A percentile compares a stretch with the other conserved stretches of the same genome.
Conservation (phyloP, 345 rosid species). For the Arabidopsis arenosa region DNA sequence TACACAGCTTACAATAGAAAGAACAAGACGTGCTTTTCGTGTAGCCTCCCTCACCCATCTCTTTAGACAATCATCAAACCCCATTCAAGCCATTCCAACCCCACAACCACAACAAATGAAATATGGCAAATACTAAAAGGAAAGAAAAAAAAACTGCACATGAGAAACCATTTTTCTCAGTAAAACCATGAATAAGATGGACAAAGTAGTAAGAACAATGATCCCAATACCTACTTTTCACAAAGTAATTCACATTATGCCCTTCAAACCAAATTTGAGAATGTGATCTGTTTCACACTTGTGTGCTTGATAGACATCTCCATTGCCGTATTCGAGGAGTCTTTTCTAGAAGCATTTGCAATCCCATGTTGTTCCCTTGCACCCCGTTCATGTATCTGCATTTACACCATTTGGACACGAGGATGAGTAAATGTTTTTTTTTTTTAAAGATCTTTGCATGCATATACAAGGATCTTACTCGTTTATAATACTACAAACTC, state of each 20-base stretch:
- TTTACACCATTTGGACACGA: conserved; percentile 7
- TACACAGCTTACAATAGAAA: conserved; percentile 34
- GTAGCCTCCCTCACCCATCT: conserved; percentile 20
- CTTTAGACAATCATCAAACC: conserved; percentile 27
- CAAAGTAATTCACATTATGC: conserved; percentile 44
- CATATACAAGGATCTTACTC: conserved; percentile 25
- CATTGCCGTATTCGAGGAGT: conserved; percentile 65
- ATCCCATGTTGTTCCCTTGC: conserved; percentile 65
- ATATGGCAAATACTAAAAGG: conserved; percentile 15
- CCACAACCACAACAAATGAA: conserved; percentile 30
- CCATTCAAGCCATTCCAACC: conserved; percentile 16
- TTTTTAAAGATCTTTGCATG: neutral
- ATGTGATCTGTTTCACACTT: conserved; percentile 52
- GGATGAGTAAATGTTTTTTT: conserved; percentile 2
- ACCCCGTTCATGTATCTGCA: conserved; percentile 69
- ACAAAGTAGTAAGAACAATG: conserved; percentile 7
- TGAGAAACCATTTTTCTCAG: conserved; percentile 15
- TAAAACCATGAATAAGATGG: conserved; percentile 36
- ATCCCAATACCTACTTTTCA: conserved; percentile 33
- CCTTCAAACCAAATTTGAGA: conserved; percentile 35
- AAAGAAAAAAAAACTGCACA: conserved; percentile 37
- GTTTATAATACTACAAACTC: neutral
- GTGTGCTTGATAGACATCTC: conserved; percentile 85
- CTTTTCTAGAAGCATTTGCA: conserved; percentile 83
- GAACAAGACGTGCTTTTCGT: conserved; percentile 11